These are phyloP conservation scores for Chlorella vulgaris DNA, from an alignment of 139 green algal species.

Conservation along the genomic window DNA sequence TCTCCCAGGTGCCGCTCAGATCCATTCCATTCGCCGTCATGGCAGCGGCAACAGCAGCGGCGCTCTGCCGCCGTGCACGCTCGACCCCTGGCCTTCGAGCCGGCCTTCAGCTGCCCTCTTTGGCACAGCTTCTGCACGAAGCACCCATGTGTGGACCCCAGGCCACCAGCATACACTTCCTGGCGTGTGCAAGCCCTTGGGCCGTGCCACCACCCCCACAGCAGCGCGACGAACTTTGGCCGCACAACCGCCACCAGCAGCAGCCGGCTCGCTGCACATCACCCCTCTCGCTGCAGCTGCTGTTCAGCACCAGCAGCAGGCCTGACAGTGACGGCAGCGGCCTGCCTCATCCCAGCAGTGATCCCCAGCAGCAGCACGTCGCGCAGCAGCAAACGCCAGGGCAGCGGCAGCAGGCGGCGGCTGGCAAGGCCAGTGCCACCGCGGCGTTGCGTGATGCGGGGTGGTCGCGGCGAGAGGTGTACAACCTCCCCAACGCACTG, in stretches of 20 bases:
- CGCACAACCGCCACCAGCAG: neutral
- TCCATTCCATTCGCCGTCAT: neutral
- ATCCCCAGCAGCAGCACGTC: neutral
- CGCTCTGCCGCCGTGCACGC: no score
- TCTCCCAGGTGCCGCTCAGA: no score
- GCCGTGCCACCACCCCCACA: no score
- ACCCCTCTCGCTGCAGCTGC: neutral
- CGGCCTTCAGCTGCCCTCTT: no score
- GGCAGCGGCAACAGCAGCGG: neutral
- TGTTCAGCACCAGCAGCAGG: neutral
- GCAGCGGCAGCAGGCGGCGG: neutral
- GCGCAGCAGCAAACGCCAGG: neutral
- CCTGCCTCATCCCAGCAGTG: no score
- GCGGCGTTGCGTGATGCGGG: constrained; percentile 22
- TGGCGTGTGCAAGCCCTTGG: no score
- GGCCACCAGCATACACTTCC: no score
- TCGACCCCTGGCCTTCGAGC: neutral
- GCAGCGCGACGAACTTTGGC: no score
- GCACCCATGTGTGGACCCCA: no score
- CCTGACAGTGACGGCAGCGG: neutral
- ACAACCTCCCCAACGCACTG: constrained; percentile 59
- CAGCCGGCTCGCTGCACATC: neutral
- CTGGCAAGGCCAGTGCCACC: neutral
- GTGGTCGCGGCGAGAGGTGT: constrained; percentile 50
- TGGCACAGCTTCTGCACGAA: no score